phyloP scores from a whole-genome alignment of 2,329 filamentous ascomycete species.

The Alternaria gansuensis region DNA sequence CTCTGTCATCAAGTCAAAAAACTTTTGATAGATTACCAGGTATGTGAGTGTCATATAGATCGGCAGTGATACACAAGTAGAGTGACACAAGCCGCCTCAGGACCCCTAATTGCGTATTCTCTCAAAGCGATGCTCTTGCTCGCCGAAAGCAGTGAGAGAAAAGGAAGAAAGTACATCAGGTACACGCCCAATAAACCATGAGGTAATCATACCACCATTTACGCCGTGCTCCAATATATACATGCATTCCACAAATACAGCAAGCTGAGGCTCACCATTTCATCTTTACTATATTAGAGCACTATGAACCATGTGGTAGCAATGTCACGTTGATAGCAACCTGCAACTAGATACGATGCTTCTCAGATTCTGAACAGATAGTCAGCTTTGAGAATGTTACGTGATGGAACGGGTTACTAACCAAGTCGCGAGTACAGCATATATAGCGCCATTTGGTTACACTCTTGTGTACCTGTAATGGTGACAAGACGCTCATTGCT shows the following conservation, averaged over 20 bases:
- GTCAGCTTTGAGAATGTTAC: constrained; percentile 14
- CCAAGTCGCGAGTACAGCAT: constrained; percentile 98
- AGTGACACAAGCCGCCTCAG: constrained; percentile 3
- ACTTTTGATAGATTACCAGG: constrained; percentile 23
- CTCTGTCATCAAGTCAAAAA: not conserved
- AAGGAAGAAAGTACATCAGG: constrained; percentile 4
- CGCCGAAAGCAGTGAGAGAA: constrained; percentile 6
- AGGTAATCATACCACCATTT: constrained; percentile 12
- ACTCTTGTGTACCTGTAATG: constrained; percentile 96
- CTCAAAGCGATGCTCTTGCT: constrained; percentile 4
- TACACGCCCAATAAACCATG: constrained; percentile 14
- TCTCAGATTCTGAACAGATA: constrained; percentile 71
- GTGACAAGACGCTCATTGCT: constrained; percentile 98
- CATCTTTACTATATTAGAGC: not conserved
- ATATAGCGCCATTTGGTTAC: constrained; percentile 99
- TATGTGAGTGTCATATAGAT: constrained; percentile 19
- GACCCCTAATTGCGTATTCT: not conserved
- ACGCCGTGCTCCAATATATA: constrained; percentile 23
- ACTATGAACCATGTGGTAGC: not conserved
- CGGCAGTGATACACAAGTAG: constrained; percentile 3
- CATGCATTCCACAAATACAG: constrained; percentile 19
- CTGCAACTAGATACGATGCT: constrained; percentile 69
- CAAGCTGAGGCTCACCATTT: not conserved
- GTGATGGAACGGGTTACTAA: constrained; percentile 55
- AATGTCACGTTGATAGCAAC: not conserved